Evolutionary conservation across 1,284 basidiomycete species (phyloP), one percentile per base, ranked within the genome.

Genomic region (Thelephora terrestris): DNA sequence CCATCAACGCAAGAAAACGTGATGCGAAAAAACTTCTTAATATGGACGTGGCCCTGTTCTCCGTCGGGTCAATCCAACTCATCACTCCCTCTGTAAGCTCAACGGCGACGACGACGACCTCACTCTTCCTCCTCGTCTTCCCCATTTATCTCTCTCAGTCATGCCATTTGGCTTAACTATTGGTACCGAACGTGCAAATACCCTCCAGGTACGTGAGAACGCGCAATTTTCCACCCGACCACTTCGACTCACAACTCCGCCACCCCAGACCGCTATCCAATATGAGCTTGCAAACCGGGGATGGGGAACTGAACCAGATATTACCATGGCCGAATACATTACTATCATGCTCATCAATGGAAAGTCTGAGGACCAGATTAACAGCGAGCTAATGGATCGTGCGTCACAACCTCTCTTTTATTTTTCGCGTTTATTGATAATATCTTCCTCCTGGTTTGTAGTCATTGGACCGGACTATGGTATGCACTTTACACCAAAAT

Each of bases 331-430:
- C 5, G 89, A 92, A 63, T 92, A 90, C 60, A 89, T 91, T 52
- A 87, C 87, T 20, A 91, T 92, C 54, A 91, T 92, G 89, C 77
- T 92, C 45, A 90, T 91, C 53, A 92, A 92, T 63, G 86, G 88
- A 66, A 92, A 91, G 71, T 84, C 84, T 53, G 35, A 61, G 90
- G 89, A 76, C 42, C 86, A 91, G 75, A 89, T 91, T 63, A 84
- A 80, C 7, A 67, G 71, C 25, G 89, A 91, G 65, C 71, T 91
- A 45, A 80, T 86, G 66, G 89, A 91, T 59, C 69, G 86, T 90
- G 65, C 64, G 86, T 70, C 43, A 40, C 40, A 23, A 39, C 9
- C 29, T 12, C 3, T 10, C 29, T 32, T 32, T 7, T 6, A 17
- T 46, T 39, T 44, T 23, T 17, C 38, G 51, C 9, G 44, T 37